Percentiles rank a stretch among this genome's conserved stretches.
Conservation (phyloP, 2,329 filamentous ascomycete species). For the Alternaria consortialis region DNA sequence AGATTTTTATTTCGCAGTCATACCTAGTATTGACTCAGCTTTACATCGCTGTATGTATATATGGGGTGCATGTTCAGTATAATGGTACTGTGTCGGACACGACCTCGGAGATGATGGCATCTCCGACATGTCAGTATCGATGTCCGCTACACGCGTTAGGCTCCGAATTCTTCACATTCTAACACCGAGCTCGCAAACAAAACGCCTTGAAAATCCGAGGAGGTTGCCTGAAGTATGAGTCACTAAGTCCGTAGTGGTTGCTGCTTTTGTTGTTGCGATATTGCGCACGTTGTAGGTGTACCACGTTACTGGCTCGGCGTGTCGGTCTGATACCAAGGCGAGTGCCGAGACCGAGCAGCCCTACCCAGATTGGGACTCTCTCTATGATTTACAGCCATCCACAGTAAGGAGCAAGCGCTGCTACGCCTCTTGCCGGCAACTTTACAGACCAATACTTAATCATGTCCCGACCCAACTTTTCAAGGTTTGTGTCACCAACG, state of each 20-base stretch:
- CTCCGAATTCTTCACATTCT: not conserved
- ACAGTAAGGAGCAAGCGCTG: not conserved
- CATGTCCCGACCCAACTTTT: not conserved
- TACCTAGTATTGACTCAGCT: not conserved
- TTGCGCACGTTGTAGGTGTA: not conserved
- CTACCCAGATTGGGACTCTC: not conserved
- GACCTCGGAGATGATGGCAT: not conserved
- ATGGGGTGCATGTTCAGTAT: not conserved
- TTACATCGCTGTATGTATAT: not conserved
- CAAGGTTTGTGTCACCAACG: not conserved
- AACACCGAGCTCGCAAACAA: not conserved
- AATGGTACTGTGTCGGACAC: not conserved
- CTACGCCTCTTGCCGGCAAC: not conserved
- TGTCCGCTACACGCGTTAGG: not conserved
- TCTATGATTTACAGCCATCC: not conserved
- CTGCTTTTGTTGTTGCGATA: not conserved
- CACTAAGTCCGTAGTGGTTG: not conserved
- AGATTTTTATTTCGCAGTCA: not conserved
- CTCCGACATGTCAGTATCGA: constrained; percentile 1
- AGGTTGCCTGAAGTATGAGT: not conserved
- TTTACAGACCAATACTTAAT: not conserved
- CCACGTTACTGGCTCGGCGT: constrained; percentile 1
- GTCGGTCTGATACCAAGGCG: constrained; percentile 4
- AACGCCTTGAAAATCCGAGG: not conserved
- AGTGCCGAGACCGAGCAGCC: constrained; percentile 5